Evolutionary conservation across 140 eudicot genomes (phyloP).

Genomic region (Oenanthe javanica): DNA sequence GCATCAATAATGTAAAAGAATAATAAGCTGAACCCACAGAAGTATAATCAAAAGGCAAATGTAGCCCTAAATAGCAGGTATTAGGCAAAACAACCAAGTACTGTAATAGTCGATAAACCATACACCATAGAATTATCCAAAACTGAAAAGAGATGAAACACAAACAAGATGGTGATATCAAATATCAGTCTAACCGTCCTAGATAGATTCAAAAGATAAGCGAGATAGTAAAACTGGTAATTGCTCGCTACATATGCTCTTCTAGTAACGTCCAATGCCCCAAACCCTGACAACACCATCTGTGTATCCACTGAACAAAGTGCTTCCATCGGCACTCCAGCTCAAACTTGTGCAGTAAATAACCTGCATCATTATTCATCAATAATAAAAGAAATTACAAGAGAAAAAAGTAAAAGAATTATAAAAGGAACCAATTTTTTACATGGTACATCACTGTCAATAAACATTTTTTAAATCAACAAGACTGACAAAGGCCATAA

Average conservation of each 20-base stretch:
- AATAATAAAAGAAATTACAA: not conserved
- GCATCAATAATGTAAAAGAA: not conserved
- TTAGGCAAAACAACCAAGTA: constrained; percentile 2
- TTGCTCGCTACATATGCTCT: not conserved
- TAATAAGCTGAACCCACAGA: not conserved
- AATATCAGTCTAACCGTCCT: not conserved
- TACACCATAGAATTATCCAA: constrained; percentile 1
- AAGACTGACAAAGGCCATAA: not conserved
- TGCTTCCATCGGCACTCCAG: constrained; percentile 13
- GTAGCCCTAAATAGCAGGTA: not conserved
- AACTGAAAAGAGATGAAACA: not conserved
- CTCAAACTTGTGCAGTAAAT: constrained; percentile 8
- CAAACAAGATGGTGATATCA: not conserved
- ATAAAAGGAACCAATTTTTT: not conserved
- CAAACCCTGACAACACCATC: constrained; percentile 11
- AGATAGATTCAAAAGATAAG: not conserved
- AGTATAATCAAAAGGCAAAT: not conserved
- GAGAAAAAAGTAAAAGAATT: not conserved
- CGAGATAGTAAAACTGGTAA: not conserved
- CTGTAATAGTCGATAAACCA: not conserved
- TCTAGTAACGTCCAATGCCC: constrained; percentile 5
- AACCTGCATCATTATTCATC: not conserved
- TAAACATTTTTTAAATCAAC: not conserved
- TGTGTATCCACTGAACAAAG: constrained; percentile 12
- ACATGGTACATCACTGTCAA: not conserved